Evolutionary conservation across 2,329 filamentous ascomycete genomes (phyloP).

Genomic region (Ceratocystis eucalypticola): DNA sequence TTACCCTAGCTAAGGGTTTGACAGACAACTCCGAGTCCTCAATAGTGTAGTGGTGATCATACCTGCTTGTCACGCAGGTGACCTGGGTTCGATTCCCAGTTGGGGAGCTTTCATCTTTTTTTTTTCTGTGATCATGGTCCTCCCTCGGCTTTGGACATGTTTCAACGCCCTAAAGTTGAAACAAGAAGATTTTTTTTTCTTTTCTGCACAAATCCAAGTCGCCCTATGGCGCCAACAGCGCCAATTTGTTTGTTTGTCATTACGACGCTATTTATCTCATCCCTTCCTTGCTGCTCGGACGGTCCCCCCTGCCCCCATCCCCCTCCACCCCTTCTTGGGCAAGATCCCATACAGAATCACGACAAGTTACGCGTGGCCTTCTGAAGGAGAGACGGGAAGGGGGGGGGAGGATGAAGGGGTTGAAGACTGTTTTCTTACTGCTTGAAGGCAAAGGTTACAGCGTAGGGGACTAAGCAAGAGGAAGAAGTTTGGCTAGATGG

Average conservation of each 20-base stretch:
- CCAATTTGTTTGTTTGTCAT: too few species aligned
- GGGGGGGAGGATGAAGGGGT: background rate
- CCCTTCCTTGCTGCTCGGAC: background rate
- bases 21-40: background rate
- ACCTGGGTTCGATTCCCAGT: constrained; percentile 13
- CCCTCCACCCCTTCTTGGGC: too few species aligned
- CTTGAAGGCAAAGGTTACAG: too few species aligned
- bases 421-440: too few species aligned
- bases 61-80: constrained; percentile 13
- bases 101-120: constrained; percentile 1
- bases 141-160: too few species aligned
- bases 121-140: background rate
- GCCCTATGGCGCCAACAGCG: too few species aligned
- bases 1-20: background rate
- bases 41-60: constrained; percentile 13
- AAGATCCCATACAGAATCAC: background rate
- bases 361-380: constrained; percentile 5
- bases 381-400: background rate
- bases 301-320: background rate
- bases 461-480: too few species aligned
- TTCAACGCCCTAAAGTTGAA: too few species aligned
- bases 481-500: background rate
- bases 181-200: background rate
- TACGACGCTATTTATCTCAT: background rate
- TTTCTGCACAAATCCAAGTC: too few species aligned